Base-by-base conservation (phyloP, 768 basidiomycete genomes). In the Rhodotorula toruloides region DNA sequence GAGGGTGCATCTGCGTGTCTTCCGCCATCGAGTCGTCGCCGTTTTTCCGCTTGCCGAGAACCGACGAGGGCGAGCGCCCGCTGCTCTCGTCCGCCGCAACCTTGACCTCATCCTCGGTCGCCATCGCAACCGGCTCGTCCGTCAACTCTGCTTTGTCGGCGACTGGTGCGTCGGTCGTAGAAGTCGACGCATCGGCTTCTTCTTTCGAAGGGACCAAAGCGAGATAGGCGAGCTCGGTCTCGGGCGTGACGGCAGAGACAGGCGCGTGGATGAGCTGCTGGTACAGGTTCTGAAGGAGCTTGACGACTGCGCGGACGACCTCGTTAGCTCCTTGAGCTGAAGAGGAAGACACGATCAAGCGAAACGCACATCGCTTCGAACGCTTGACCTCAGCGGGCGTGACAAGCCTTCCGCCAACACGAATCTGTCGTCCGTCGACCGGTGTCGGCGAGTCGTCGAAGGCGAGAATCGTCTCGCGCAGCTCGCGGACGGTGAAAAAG, bases 401-500 rank as follows among this genome's bases (percentile, higher is more conserved):
- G 40, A 94, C 87, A 49, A 89, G 76, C 49, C 91, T 81, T 13
- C 92, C 92, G 43, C 91, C 91, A 27, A 96, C 91, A 17, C 91
- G 85, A 76, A 90, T 89, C 58, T 83, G 83, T 76, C 86, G 87
- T 50, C 61, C 55, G n/a, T 67, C 54, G 25, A 21, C 53, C 37
- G 91, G 88, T 64, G 90, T 89, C 57, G 91, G 89, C 9, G 85
- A 84, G 58, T 87, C 78, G 67, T 88, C 79, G 86, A 81, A 27
- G 82, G 84, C 37, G 79, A 79, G 63, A 14, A 94, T 85, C 11
- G 88, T 86, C 27, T 87, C 85, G 39, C 92, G 83, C 34, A 96
- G 83, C 42, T 92, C 89, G 74, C 84, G 88, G 77, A 96, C 91
- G n/a, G 91, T 94, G 76, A 91, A 94, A 76, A 96, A 93, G 76